Conservation (phyloP, 768 basidiomycete genomes). For the Ramaria sp. region DNA sequence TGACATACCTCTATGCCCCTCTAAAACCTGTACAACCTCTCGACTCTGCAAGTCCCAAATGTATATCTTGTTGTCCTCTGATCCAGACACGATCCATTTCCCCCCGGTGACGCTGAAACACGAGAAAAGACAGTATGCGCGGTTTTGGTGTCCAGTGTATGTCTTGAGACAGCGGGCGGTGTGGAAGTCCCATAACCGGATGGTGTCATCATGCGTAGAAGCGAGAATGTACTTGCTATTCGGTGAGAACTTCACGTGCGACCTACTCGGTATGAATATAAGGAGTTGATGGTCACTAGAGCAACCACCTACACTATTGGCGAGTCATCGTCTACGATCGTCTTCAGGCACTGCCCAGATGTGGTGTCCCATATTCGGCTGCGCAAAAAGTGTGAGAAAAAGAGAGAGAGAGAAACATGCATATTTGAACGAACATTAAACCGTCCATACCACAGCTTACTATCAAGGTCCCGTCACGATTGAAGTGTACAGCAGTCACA, state of each 20-base stretch:
- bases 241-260: conserved; percentile 84
- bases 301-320: conserved; percentile 60
- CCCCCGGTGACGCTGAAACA: conserved; percentile 62
- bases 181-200: conserved; percentile 92
- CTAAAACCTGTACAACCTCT: conserved; percentile 59
- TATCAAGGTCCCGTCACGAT: conserved; percentile 88
- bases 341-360: conserved; percentile 96
- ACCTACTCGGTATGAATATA: conserved; percentile 31
- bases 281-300: not conserved
- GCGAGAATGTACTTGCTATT: conserved; percentile 86
- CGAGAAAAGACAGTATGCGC: conserved; percentile 70
- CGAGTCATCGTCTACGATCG: conserved; percentile 91
- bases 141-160: conserved; percentile 77
- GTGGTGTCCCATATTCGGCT: conserved; percentile 98
- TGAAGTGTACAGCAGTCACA: conserved; percentile 89
- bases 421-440: conserved; percentile 57
- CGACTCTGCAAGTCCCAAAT: conserved; percentile 86
- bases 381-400: conserved; percentile 22
- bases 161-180: conserved; percentile 88
- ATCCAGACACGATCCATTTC: conserved; percentile 75
- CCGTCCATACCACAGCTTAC: conserved; percentile 96
- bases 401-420: not conserved
- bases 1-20: conserved; percentile 65
- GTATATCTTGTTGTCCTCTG: conserved; percentile 81
- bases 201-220: conserved; percentile 88